Base-by-base conservation (phyloP, 2,329 filamentous ascomycete genomes). In the Claviceps lovelessii region DNA sequence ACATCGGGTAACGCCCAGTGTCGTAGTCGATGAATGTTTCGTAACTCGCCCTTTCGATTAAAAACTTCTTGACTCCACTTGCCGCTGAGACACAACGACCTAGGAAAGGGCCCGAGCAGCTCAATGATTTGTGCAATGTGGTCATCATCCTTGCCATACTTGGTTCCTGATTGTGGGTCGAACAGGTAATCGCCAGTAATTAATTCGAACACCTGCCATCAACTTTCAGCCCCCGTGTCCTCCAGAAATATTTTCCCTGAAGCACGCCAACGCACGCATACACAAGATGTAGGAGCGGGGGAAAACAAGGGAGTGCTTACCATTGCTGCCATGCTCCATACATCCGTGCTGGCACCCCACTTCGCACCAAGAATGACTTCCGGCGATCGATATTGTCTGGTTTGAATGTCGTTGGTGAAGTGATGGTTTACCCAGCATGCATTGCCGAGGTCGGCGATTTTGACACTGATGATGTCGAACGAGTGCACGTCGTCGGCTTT, bases 251-350 rank as follows among this genome's bases (percentile, higher is more conserved):
- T 15, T 10, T 33, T 31, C 9, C 7, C 11, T 29, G 19, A 5
- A 2, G 23, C 23, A 23, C 23, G 23, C 23, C 3, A 3, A 23
- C 23, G 23, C 23, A 42, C 42, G 11, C 13, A 17, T 3, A 29
- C 17, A 41, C 37, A 17, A 41, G 37, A 17, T 23, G 23, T 23
- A 23, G 23, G 23, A 23, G 23, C 13, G 13, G 28, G 6, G 10
- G 11, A 47, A 41, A 11, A 19, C 19, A 48, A 35, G 9, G 9
- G 8, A 13, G 28, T 33, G n/a, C 82, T 64, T 78, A 97, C 93
- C 93, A 98, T 98, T 61, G 88, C 88, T 56, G 93, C 90, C 93
- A 98, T 98, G 72, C 91, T 97, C 93, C 93, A 98, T 8, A 97
- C 88, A 71, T 98, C 93, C 1, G 93, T 97, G 67, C 91, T 97